Percentiles rank a stretch among this genome's conserved stretches.
Conservation (phyloP, 148 eudicot species). For the Cornus suecica region DNA sequence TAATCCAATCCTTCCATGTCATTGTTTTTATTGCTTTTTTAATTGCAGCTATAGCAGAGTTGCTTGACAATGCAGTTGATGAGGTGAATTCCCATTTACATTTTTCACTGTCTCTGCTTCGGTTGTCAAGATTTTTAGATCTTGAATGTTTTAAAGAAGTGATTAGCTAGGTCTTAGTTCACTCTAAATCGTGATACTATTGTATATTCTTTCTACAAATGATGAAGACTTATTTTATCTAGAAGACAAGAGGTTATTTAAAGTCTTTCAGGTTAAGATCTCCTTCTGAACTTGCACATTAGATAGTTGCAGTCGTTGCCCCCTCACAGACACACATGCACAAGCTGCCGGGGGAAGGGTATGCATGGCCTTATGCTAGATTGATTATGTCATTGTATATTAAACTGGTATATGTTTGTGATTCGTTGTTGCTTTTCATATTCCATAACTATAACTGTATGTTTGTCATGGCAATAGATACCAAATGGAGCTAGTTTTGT, state of each 20-base stretch:
- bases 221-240: background rate
- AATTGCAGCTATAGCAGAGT: slow-evolving; percentile 65
- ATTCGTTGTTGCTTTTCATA: background rate
- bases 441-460: background rate
- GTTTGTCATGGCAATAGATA: slow-evolving; percentile 33
- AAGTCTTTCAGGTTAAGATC: background rate
- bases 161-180: background rate
- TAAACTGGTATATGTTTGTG: background rate
- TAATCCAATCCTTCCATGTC: background rate
- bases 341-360: background rate
- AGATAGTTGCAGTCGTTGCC: background rate
- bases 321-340: background rate
- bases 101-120: background rate
- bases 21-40: slow-evolving; percentile 9
- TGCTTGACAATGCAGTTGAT: slow-evolving; percentile 77
- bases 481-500: slow-evolving; percentile 69
- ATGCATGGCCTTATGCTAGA: background rate
- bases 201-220: background rate
- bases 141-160: background rate
- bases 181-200: background rate
- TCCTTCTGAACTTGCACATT: background rate
- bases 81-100: slow-evolving; percentile 43
- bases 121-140: background rate
- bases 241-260: background rate
- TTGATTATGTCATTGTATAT: background rate